Base-by-base conservation (phyloP, 2,329 filamentous ascomycete species). In the Pezicula radicicola region DNA sequence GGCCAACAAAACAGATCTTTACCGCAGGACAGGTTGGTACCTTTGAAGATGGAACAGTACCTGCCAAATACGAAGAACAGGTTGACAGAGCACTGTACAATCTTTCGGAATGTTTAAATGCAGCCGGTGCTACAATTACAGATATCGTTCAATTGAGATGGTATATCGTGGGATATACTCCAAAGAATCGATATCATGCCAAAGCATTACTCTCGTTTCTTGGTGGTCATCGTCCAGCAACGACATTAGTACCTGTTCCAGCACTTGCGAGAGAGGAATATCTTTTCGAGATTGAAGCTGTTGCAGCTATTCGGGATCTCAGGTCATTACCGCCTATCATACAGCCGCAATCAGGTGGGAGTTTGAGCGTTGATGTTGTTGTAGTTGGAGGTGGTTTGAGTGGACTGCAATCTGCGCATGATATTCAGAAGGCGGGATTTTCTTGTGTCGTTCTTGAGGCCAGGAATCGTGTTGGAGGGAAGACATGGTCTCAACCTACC, bases 391-490 rank as follows among this genome's bases (percentile, higher is more conserved):
- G 35, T n/a, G 53, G 53, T 5, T 19, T 55, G 16, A 52, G 49
- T 41, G 49, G 58, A 42, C 45, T 60, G 6, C 51, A 57, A 48
- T 55, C 56, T 27, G 58, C 58, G 5, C 49, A 50, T 18, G 49
- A 57, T 50, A 42, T 56, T 12, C 54, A 57, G 36, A 33, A 45
- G 46, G 55, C 56, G 19, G 58, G 58, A 16, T 49, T 56, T 6
- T 59, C 58, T 3, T 57, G 52, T 42, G 44, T 64, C 2, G 63
- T 75, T 10, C 60, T 75, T 0, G 73, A 75, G 49, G 72, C 72
- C 5, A 56, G 72, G 3, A 68, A 74, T 52, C 68, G 73, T 2
- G 70, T 75, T 0, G 72, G 73, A 4, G 74, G 73, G 2, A 72
- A 72, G 55, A 70, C 65, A 0, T 72, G 55, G 57, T 53, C 46